These are phyloP conservation scores for Cyclocybe aegerita DNA, from an alignment of 768 basidiomycete species.

Conservation along the genomic window DNA sequence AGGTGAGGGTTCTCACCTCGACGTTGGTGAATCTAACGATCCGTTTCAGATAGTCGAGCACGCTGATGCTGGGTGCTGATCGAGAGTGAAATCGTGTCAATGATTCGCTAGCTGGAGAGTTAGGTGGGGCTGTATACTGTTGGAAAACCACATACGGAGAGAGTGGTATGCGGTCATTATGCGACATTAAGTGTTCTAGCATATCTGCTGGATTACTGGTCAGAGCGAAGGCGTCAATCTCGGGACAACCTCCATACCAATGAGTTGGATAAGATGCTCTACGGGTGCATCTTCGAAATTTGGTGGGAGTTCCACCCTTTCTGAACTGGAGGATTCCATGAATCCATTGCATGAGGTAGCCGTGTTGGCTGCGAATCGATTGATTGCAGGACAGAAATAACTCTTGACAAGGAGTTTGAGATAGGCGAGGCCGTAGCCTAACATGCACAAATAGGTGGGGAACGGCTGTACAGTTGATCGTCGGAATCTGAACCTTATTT, in stretches of 20 bases:
- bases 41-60: constrained; percentile 91
- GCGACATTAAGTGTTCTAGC: constrained; percentile 90
- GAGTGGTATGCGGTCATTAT: constrained; percentile 95
- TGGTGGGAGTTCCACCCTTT: constrained; percentile 77
- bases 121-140: constrained; percentile 13
- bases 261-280: constrained; percentile 84
- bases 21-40: constrained; percentile 95
- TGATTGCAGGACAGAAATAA: constrained; percentile 7
- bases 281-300: constrained; percentile 83
- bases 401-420: constrained; percentile 5
- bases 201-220: constrained; percentile 71
- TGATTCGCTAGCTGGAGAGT: constrained; percentile 59
- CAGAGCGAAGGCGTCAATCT: constrained; percentile 1
- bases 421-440: constrained; percentile 26
- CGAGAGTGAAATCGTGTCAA: constrained; percentile 97
- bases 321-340: constrained; percentile 68
- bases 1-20: constrained; percentile 56
- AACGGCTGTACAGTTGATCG: constrained; percentile 59
- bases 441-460: constrained; percentile 31
- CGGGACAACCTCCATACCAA: constrained; percentile 52
- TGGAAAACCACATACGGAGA: constrained; percentile 58
- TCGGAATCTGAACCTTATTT: constrained; percentile 58
- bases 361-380: constrained; percentile 23
- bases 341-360: constrained; percentile 70
- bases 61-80: constrained; percentile 81